A percentile compares a stretch with the other conserved stretches of the same genome.
These are phyloP conservation scores for Poa annua DNA, from an alignment of 176 grass and related monocot species.

Conservation along the genomic window DNA sequence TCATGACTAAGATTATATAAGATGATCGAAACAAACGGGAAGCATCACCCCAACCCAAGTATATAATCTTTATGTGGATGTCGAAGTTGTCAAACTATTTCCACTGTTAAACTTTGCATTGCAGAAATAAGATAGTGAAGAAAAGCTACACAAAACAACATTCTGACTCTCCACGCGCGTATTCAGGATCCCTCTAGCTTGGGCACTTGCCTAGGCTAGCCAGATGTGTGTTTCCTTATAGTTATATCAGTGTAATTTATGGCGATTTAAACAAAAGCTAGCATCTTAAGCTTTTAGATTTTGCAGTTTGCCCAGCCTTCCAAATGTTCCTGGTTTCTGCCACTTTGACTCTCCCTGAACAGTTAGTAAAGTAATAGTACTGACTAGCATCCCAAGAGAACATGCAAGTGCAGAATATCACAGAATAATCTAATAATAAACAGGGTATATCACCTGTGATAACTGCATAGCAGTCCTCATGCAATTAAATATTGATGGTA, in stretches of 20 bases:
- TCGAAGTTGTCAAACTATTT: not conserved
- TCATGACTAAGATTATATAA: not conserved
- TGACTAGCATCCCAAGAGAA: not conserved
- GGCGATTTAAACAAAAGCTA: too few relatives aligned
- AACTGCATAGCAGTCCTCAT: slow-evolving; percentile 72
- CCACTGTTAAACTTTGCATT: not conserved
- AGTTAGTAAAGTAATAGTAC: not conserved
- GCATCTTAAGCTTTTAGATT: too few relatives aligned
- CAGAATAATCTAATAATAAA: not conserved
- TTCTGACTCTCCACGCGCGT: not conserved
- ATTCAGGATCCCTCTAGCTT: too few relatives aligned
- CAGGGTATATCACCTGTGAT: slow-evolving; percentile 40
- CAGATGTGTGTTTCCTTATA: too few relatives aligned
- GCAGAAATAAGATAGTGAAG: not conserved
- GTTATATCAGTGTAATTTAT: too few relatives aligned
- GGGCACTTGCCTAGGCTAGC: too few relatives aligned
- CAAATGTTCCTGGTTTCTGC: too few relatives aligned
- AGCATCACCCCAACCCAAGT: not conserved
- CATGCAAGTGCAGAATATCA: not conserved
- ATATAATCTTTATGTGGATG: not conserved
- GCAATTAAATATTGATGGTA: slow-evolving; percentile 62
- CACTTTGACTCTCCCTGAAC: not conserved
- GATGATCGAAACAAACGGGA: not conserved
- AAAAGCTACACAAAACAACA: slow-evolving; percentile 8
- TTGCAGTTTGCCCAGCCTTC: too few relatives aligned